Base-by-base conservation (phyloP, 768 basidiomycete species). In the Boletus reticulatus region DNA sequence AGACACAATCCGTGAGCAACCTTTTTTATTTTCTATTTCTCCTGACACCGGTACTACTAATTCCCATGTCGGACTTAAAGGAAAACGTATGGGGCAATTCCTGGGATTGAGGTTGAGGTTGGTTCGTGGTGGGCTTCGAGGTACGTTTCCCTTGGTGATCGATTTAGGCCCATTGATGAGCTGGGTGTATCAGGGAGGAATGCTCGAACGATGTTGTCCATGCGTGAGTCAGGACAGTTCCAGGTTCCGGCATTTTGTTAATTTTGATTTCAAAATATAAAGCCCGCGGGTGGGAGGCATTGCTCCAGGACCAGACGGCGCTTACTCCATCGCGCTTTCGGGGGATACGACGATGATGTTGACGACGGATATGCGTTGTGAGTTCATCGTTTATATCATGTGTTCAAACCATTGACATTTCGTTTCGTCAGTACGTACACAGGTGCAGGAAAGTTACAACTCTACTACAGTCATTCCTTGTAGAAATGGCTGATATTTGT, bases 271-370 rank as follows among this genome's bases (percentile, higher is more conserved):
- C 3, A 24, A 27, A 49, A 38, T 38, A 14, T 45, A 20, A 29
- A 94, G 90, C 3, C 92, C 93, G 0, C 84, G 82, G 76, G 93
- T 96, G 7, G 88, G 82, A 36, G 94, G 94, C 0, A 95, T 97
- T 43, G 77, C 31, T 71, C 63, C 72, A 14, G 78, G 86, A 4
- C 73, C 73, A 0, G 57, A 85, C 6, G 94, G 94, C 3, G 89
- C 91, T 3, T 90, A 88, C 60, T 93, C 90, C 42, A 81, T 97
- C 14, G 93, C 89, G 3, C 80, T 96, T 4, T 93, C 90, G 39
- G 94, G 94, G 94, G 91, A 2, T 94, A 94, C 54, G 87, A 89
- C 32, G 92, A 93, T 52, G 92, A 93, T 61, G 80, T 93, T 17
- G 91, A 94, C 58, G 68, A 84, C 16, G 91, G 91, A 51, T 87